Conservation (phyloP, 164 flowering plant genomes). For the Kalanchoe fedtschenkoi region DNA sequence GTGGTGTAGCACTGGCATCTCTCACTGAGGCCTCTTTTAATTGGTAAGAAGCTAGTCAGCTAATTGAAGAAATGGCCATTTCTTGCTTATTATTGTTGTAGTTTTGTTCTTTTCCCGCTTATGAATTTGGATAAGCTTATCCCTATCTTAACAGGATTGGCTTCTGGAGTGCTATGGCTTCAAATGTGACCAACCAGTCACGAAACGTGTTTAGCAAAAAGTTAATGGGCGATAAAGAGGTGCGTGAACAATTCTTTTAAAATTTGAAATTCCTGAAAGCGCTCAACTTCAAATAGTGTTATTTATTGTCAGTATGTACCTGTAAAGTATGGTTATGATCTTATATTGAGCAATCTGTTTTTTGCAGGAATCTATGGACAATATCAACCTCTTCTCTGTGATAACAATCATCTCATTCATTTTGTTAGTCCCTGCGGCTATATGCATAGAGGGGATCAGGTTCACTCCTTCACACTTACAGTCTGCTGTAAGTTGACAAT, state of each 20-base stretch:
- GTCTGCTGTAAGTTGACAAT: constrained; percentile 38
- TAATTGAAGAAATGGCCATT: neutral
- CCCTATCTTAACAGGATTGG: constrained; percentile 31
- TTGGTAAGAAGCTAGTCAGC: constrained; percentile 29
- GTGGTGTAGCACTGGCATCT: constrained; percentile 58
- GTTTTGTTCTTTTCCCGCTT: neutral
- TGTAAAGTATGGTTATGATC: too few relatives aligned
- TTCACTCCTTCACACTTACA: constrained; percentile 58
- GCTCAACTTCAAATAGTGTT: too few relatives aligned
- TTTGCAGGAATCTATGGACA: constrained; percentile 40
- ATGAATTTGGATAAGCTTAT: neutral
- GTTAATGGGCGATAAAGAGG: constrained; percentile 70
- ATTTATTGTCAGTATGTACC: neutral
- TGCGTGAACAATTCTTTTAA: constrained; percentile 8
- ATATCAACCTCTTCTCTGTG: constrained; percentile 62
- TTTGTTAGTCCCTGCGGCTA: constrained; percentile 42
- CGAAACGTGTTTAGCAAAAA: constrained; percentile 86
- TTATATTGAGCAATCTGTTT: neutral
- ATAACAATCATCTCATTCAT: constrained; percentile 62
- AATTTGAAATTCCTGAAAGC: neutral
- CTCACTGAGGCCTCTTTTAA: constrained; percentile 52
- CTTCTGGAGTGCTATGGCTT: constrained; percentile 52
- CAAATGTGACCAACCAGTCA: constrained; percentile 48
- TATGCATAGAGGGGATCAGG: constrained; percentile 59
- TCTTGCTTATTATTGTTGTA: neutral